phyloP scores from a whole-genome alignment of 495 filamentous ascomycete genomes.

The Penicillium pancosmium region DNA sequence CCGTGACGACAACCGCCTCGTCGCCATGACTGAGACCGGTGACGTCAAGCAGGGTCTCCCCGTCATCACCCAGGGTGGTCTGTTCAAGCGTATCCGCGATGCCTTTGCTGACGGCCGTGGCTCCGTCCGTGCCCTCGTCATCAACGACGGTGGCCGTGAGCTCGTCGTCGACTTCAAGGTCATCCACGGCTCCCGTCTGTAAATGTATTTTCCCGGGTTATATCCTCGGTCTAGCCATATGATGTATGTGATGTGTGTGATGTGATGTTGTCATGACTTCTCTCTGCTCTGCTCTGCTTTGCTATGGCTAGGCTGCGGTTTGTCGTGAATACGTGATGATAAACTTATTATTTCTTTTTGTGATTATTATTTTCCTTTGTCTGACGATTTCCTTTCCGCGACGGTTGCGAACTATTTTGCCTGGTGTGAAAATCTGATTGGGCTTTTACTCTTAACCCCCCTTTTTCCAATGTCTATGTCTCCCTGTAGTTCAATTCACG shows the following conservation, averaged over 20 bases:
- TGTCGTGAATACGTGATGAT: constrained; percentile 2
- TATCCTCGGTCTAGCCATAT: no score
- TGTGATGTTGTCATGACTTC: not conserved
- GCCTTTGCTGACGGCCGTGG: constrained; percentile 92
- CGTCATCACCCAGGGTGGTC: constrained; percentile 88
- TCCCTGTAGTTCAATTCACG: not conserved
- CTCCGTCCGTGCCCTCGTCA: constrained; percentile 90
- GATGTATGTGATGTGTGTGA: no score
- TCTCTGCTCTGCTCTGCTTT: not conserved
- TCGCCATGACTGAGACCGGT: constrained; percentile 83
- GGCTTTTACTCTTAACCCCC: not conserved
- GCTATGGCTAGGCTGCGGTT: not conserved
- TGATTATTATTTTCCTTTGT: constrained; percentile 27
- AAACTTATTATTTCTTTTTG: constrained; percentile 15
- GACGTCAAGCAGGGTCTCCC: constrained; percentile 97
- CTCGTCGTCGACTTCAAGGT: constrained; percentile 99
- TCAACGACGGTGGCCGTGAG: constrained; percentile 91
- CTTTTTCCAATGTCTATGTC: not conserved
- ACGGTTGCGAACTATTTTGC: constrained; percentile 19
- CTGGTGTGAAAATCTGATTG: constrained; percentile 21
- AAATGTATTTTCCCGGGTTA: constrained; percentile 31
- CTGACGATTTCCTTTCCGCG: constrained; percentile 19
- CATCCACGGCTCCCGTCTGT: constrained; percentile 77
- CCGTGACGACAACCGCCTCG: constrained; percentile 79
- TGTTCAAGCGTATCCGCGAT: constrained; percentile 79